These are phyloP conservation scores for Phytophthora europaea DNA, from an alignment of 352 stramenopile genomes.

Conservation along the genomic window DNA sequence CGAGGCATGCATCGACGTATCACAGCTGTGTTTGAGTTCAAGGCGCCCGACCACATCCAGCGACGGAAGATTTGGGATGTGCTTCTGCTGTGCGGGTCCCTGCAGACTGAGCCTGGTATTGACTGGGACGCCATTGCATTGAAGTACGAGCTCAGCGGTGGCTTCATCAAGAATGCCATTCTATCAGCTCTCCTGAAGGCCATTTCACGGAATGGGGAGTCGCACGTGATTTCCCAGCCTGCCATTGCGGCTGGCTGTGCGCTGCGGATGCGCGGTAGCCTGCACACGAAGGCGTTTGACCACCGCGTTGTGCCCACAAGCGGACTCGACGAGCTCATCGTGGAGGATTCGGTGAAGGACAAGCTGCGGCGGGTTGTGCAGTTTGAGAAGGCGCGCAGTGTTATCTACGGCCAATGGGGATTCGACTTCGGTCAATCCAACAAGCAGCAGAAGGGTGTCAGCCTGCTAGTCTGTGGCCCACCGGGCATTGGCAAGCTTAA, in stretches of 20 bases:
- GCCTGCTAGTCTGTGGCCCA: slow-evolving; percentile 77
- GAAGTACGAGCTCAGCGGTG: slow-evolving; percentile 91
- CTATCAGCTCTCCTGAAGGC: slow-evolving; percentile 85
- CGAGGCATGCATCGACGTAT: slow-evolving; percentile 93
- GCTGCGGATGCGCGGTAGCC: slow-evolving; percentile 88
- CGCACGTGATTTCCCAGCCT: slow-evolving; percentile 75
- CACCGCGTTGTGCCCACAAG: slow-evolving; percentile 84
- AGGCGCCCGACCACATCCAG: slow-evolving; percentile 86
- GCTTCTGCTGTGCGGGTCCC: slow-evolving; percentile 54
- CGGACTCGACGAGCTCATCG: slow-evolving; percentile 80
- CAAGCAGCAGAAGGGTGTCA: slow-evolving; percentile 88
- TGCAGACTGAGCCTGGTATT: slow-evolving; percentile 72
- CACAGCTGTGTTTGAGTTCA: slow-evolving; percentile 91
- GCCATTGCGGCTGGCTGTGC: slow-evolving; percentile 86
- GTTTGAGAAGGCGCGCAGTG: slow-evolving; percentile 87
- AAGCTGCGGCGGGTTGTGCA: slow-evolving; percentile 78
- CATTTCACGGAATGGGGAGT: slow-evolving; percentile 65
- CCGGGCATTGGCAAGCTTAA: slow-evolving; percentile 81
- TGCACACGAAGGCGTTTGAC: slow-evolving; percentile 93
- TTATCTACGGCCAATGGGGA: slow-evolving; percentile 90
- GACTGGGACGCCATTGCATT: slow-evolving; percentile 87
- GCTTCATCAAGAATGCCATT: slow-evolving; percentile 94
- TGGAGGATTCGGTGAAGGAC: slow-evolving; percentile 69
- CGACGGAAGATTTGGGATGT: slow-evolving; percentile 89
- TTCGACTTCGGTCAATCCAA: slow-evolving; percentile 86